Evolutionary conservation across 2,329 filamentous ascomycete genomes (phyloP), one percentile per base, ranked within the genome.

Genomic region (Alternaria gansuensis): DNA sequence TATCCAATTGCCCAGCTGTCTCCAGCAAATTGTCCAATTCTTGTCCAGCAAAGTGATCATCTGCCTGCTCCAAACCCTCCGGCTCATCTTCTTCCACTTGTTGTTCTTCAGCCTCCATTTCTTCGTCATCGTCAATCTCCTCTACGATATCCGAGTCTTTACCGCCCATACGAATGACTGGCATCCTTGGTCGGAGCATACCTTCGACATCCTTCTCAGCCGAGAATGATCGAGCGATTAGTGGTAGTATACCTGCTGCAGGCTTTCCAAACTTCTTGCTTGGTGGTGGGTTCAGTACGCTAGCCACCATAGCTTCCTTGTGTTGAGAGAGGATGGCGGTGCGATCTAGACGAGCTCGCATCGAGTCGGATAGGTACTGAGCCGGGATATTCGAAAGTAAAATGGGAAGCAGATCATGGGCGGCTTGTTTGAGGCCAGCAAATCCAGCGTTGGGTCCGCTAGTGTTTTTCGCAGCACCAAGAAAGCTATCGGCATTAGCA

Each of bases 291-390:
- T 95, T 92, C 59, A 97, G 81, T 11, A 96, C 88, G 74, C 92
- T 94, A 5, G 92, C 87, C 10, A 95, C 72, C 85, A 97, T 91
- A 40, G 90, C 89, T 31, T 88, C 82, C 71, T 87, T 88, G 74
- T 89, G 84, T 59, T 84, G 83, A 5, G 83, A 85, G 23, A 97
- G 79, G 55, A 97, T 89, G 21, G 92, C 90, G 3, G 91, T 91
- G 64, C 91, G 90, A 71, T 97, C 92, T 62, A 97, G 83, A 48
- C 92, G 86, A 10, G 88, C 85, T 51, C 94, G 88, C 21, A 92
- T 74, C 2, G 90, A 86, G 8, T 89, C 86, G n/a, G 90, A 85
- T 36, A 96, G 78, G 71, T 87, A 83, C 49, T 87, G 82, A 55
- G 90, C 86, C 1, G 89, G 87, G 3, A 95, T 77, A 57, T 83